Base-by-base conservation (phyloP, 208 protist genomes). In the Acanthamoeba healyi region DNA sequence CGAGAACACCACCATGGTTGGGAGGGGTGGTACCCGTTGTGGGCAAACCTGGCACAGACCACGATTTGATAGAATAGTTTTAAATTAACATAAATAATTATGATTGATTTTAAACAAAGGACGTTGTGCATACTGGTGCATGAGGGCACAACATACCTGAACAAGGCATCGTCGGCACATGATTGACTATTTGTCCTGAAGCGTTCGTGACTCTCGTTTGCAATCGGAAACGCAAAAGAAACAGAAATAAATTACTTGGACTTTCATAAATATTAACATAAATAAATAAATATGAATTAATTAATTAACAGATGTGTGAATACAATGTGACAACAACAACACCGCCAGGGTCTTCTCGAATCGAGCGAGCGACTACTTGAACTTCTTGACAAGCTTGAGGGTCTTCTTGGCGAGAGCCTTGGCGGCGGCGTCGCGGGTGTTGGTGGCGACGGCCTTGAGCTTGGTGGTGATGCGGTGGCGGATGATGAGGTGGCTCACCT, bases 151-250 rank as follows among this genome's bases (percentile, higher is more conserved):
- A 29, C 67, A 58, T 58, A 86, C 77, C 1, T 86, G 17, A 58
- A 86, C 22, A 44, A 86, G 77, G 46, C 77, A 86, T 86, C 77
- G 77, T 86, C 77, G 77, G 77, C 77, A 86, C 77, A 86, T 86
- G 77, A 9, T 61, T 40, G 29, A n/a, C 32, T 51, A 32, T 49
- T 49, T 49, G 44, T 49, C 12, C 4, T 15, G 12, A 15, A 15
- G 44, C 12, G 44, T 49, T 4, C 44, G 7, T 15, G 44, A 49
- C 44, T n/a, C n/a, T n/a, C n/a, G n/a, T n/a, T n/a, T n/a, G n/a
- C n/a, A n/a, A n/a, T n/a, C n/a, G n/a, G n/a, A 38, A 36, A 72
- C n/a, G 63, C 63, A 32, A 36, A 4, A 72, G 19, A 36, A 36
- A 72, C 12, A 38, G 0, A 38, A 7, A 32, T 14, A 3, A 36